Evolutionary conservation across 139 green algal species (phyloP), one percentile per base, ranked within the genome.

Genomic region (Zygnema cylindricum): DNA sequence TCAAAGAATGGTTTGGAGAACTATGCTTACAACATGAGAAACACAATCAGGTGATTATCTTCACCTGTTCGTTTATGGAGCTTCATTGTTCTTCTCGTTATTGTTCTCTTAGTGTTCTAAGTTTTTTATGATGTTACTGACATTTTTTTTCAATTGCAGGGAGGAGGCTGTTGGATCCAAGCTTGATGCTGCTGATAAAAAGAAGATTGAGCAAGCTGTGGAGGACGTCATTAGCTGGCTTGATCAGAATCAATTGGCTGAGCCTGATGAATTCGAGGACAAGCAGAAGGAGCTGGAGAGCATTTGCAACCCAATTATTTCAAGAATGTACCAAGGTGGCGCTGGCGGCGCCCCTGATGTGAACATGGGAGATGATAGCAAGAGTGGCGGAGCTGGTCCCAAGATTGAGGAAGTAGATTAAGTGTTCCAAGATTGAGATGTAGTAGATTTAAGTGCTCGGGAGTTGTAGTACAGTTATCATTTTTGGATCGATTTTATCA

Each of bases 231-330:
- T 99, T 75, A 84, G 96, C 32, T 99, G 97, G 96, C 89, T 99
- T 55, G 97, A 99, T 89, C 77, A 90, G 35, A 90, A 90, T 76
- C 85, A 90, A 79, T 79, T 90, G 77, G 85, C 77, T 0, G 85
- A 90, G 85, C 35, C 75, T 32, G 98, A 99, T 79, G 98, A 99
- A 95, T 97, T 98, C 91, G 96, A 99, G 92, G 91, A 97, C 94
- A 97, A 99, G 94, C 93, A 96, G 69, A 98, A 99, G 95, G 96
- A 99, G 93, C 94, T 99, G 55, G 98, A 99, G 93, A 90, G 91
- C 21, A 57, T 97, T 11, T 98, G 95, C 93, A 97, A 94, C 87
- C 97, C 97, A 69, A 98, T 99, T 93, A 98, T 98, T 79, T 87
- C 91, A 41, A 96, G 95, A 76, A 94, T 95, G 93, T 96, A 96